Base-by-base conservation (phyloP, 208 protist species). In the Acanthamoeba healyi region DNA sequence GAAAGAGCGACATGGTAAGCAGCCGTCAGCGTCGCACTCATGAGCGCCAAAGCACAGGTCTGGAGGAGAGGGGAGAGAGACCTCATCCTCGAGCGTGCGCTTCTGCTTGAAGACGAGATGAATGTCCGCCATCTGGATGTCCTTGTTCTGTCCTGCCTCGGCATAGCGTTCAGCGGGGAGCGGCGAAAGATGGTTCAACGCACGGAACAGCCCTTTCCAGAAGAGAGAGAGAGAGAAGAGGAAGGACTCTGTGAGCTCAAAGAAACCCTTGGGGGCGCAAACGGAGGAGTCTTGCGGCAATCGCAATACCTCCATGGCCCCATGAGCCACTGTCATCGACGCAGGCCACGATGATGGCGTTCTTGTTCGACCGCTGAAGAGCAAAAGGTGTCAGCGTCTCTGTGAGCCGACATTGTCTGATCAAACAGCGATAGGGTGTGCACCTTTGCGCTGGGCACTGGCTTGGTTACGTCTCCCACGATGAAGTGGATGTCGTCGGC, bases 401-500 rank as follows among this genome's bases (percentile, higher is more conserved):
- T 24, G 15, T 63, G 19, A 63, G 15, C 56, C n/a, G n/a, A n/a
- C n/a, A n/a, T n/a, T n/a, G n/a, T n/a, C n/a, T n/a, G n/a, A n/a
- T n/a, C n/a, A n/a, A n/a, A n/a, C n/a, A n/a, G n/a, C n/a, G n/a
- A n/a, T n/a, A n/a, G n/a, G n/a, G n/a, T n/a, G n/a, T n/a, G n/a
- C n/a, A 86, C 42, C 38, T 54, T 32, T 10, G 15, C 29, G 42
- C 49, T 36, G 42, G 79, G 51, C 7, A 65, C 49, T 2, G 79
- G 79, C 29, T 88, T 63, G 32, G 79, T 88, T 24, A 88, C 79
- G 51, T 88, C 79, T 17, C 79, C 79, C n/a, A 88, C 51, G 17
- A 88, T 14, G 44, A 88, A 88, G 51, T 88, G 79, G 24, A 88
- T 88, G 79, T 88, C 79, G 79, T 88, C 38, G 17, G n/a, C 46